Evolutionary conservation across 306 rosid species (phyloP).

Genomic region (Trichosanthes truncata): DNA sequence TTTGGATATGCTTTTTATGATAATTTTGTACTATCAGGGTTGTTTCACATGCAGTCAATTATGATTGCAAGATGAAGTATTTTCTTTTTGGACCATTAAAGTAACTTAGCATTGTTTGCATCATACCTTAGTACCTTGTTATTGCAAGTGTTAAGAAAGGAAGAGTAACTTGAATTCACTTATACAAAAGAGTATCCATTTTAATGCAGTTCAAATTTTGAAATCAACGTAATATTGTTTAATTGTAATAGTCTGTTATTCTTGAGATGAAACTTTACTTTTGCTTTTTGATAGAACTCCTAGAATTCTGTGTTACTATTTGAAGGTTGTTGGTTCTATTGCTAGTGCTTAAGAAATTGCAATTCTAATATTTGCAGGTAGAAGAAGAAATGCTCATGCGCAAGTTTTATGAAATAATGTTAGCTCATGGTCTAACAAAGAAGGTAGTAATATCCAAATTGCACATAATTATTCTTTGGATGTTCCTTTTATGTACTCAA

Average conservation of each 20-base stretch:
- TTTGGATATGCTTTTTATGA: background rate
- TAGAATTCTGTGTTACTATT: background rate
- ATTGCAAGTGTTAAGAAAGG: too few relatives aligned
- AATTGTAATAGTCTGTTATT: background rate
- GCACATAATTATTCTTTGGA: background rate
- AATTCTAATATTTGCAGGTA: conserved; percentile 21
- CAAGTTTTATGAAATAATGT: conserved; percentile 37
- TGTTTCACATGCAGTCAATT: too few relatives aligned
- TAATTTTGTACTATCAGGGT: background rate
- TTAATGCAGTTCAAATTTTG: background rate
- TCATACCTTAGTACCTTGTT: too few relatives aligned
- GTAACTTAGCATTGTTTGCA: too few relatives aligned
- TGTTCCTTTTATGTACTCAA: background rate
- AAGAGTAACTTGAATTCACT: too few relatives aligned
- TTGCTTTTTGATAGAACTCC: background rate
- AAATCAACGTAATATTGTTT: background rate
- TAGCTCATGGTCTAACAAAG: conserved; percentile 25
- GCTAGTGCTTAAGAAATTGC: background rate
- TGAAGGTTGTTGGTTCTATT: background rate
- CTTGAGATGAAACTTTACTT: background rate
- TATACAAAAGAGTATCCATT: too few relatives aligned
- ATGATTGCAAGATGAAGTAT: too few relatives aligned
- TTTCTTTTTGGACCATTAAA: too few relatives aligned
- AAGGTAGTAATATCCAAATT: conserved; percentile 13
- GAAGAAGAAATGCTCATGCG: conserved; percentile 56